Conservation (phyloP, 2,329 filamentous ascomycete species). For the Fusarium subglutinans region DNA sequence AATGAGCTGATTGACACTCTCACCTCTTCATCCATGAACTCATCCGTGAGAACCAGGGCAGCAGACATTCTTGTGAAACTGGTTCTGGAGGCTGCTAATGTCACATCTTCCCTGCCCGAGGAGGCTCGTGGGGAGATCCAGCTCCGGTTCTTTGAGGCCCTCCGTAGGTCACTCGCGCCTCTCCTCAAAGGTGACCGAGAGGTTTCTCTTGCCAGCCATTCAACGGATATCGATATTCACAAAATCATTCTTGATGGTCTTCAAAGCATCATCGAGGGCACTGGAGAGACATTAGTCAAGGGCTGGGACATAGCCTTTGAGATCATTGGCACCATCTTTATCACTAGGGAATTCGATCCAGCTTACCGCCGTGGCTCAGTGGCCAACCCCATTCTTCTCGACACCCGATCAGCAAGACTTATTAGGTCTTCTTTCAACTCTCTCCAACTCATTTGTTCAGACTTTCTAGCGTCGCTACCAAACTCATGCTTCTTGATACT, state of each 20-base stretch:
- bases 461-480: constrained; percentile 82
- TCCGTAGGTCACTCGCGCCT: constrained; percentile 65
- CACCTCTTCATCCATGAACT: constrained; percentile 56
- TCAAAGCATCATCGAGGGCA: constrained; percentile 85
- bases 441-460: constrained; percentile 90
- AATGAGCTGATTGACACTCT: constrained; percentile 63
- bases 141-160: constrained; percentile 73
- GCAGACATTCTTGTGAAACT: constrained; percentile 71
- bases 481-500: constrained; percentile 78
- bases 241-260: constrained; percentile 81
- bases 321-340: constrained; percentile 84
- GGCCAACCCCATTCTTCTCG: constrained; percentile 49
- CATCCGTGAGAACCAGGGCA: constrained; percentile 66
- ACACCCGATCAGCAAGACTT: constrained; percentile 74
- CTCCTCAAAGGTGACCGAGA: constrained; percentile 65
- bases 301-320: constrained; percentile 90
- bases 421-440: constrained; percentile 90
- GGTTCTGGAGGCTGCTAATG: constrained; percentile 65
- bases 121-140: constrained; percentile 70
- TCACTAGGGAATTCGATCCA: constrained; percentile 51
- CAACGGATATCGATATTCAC: constrained; percentile 81
- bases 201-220: constrained; percentile 65
- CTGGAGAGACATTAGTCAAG: constrained; percentile 81
- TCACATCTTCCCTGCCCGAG: constrained; percentile 62
- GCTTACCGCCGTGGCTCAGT: constrained; percentile 46